Conservation (phyloP, 225 moss, liverwort and hornwort species). For the Pseudoscleropodium purum region DNA sequence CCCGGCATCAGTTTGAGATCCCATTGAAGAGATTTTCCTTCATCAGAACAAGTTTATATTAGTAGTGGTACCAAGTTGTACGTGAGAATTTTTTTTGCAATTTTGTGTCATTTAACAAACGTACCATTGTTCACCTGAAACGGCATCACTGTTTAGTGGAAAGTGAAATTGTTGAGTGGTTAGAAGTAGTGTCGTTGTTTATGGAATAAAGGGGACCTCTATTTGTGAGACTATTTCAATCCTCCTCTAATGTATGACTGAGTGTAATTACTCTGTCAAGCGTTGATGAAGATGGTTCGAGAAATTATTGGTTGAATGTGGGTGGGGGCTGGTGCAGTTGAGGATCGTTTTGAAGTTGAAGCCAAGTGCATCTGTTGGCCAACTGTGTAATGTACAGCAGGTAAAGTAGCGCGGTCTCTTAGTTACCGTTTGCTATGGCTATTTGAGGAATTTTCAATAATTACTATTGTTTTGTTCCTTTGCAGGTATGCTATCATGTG, state of each 20-base stretch:
- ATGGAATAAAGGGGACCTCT: neutral
- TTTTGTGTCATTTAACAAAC: neutral
- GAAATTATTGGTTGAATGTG: neutral
- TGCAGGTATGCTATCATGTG: conserved; percentile 97
- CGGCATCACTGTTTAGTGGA: neutral
- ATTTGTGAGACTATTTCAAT: neutral
- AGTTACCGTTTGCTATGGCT: neutral
- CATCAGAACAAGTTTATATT: neutral
- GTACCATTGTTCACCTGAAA: neutral
- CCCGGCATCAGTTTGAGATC: neutral
- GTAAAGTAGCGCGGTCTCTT: conserved; percentile 12
- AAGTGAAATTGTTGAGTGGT: neutral
- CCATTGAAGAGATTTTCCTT: neutral
- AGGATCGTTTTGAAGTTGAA: conserved; percentile 85
- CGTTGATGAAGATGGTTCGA: neutral
- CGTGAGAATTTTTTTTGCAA: neutral
- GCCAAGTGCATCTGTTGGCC: conserved; percentile 72
- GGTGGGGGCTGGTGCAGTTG: conserved; percentile 48
- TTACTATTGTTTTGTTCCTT: neutral
- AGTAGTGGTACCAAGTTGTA: neutral
- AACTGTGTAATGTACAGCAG: conserved; percentile 88
- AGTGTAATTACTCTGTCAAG: neutral
- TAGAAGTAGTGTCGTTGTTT: neutral
- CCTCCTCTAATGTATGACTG: neutral
- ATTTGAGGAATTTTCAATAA: neutral